phyloP scores from a whole-genome alignment of 2,329 filamentous ascomycete species.

The Trichoderma citrinoviride region DNA sequence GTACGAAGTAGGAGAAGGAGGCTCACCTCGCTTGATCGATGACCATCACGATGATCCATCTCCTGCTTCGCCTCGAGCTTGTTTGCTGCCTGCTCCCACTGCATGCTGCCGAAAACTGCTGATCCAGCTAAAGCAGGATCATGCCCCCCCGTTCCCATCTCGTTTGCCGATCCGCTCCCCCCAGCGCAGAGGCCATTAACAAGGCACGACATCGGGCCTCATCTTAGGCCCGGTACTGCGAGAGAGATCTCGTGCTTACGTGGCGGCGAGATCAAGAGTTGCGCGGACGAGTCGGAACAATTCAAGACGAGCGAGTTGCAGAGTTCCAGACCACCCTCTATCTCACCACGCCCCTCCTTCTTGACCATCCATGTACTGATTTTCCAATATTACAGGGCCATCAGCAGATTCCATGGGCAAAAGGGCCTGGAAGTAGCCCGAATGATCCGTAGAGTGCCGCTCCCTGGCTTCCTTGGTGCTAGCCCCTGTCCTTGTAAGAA shows the following conservation, averaged over 20 bases:
- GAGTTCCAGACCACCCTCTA: not conserved
- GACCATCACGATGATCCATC: not conserved
- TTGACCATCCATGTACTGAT: conserved; percentile 1
- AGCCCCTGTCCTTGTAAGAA: not conserved
- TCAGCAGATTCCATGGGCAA: conserved; percentile 11
- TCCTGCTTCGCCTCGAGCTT: not conserved
- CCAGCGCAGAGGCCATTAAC: not conserved
- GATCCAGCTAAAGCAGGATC: not conserved
- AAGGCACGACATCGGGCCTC: not conserved
- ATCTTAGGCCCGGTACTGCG: conserved; percentile 6
- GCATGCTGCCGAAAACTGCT: not conserved
- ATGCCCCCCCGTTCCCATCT: not conserved
- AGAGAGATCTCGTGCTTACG: conserved; percentile 13
- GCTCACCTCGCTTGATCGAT: not conserved
- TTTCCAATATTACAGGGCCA: conserved; percentile 16
- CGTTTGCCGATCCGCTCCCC: not conserved
- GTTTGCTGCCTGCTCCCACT: not conserved
- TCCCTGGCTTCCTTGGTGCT: not conserved
- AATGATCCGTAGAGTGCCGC: not conserved
- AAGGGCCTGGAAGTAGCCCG: not conserved
- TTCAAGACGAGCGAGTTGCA: not conserved
- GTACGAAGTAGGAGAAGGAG: not conserved
- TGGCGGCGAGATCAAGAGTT: not conserved
- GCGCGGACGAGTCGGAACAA: conserved; percentile 10
- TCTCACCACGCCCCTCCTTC: not conserved